phyloP scores from a whole-genome alignment of 1,139 yeast species.

The Magnusiomyces suaveolens region DNA sequence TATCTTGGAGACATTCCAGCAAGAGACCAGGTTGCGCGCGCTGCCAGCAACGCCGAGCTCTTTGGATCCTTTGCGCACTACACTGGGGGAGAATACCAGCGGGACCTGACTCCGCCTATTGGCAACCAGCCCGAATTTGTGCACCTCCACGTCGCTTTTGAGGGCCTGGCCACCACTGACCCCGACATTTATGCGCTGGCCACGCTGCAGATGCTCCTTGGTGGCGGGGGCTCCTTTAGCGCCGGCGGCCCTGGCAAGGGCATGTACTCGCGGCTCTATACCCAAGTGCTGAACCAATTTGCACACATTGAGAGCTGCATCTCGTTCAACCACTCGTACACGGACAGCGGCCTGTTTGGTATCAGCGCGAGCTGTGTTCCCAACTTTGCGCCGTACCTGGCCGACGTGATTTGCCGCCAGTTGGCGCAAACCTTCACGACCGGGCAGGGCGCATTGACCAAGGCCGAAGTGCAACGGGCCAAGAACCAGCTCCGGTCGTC shows the following conservation, averaged over 20 bases:
- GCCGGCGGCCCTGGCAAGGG: constrained; percentile 99
- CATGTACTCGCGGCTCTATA: constrained; percentile 89
- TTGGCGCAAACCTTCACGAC: constrained; percentile 53
- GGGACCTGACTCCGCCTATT: constrained; percentile 64
- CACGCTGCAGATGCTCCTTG: constrained; percentile 80
- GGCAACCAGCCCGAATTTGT: constrained; percentile 73
- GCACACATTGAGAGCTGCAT: constrained; percentile 86
- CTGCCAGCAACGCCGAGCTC: constrained; percentile 22
- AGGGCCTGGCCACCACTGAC: constrained; percentile 74
- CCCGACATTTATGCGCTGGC: constrained; percentile 90
- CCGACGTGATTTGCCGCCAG: constrained; percentile 74
- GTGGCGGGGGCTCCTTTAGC: constrained; percentile 95
- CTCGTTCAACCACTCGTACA: constrained; percentile 81
- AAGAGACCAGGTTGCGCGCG: constrained; percentile 5
- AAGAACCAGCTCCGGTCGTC: constrained; percentile 89
- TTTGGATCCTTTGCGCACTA: constrained; percentile 45
- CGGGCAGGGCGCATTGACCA: constrained; percentile 52
- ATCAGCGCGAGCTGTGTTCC: constrained; percentile 78
- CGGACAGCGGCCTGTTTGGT: constrained; percentile 88
- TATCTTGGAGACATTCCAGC: constrained; percentile 54
- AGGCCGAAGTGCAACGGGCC: constrained; percentile 73
- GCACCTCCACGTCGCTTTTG: constrained; percentile 80
- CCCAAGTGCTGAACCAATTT: constrained; percentile 81
- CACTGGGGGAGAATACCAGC: constrained; percentile 64
- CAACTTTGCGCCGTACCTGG: constrained; percentile 72